Conservation (phyloP, 2,329 filamentous ascomycete species). For the Camillea tinctor region DNA sequence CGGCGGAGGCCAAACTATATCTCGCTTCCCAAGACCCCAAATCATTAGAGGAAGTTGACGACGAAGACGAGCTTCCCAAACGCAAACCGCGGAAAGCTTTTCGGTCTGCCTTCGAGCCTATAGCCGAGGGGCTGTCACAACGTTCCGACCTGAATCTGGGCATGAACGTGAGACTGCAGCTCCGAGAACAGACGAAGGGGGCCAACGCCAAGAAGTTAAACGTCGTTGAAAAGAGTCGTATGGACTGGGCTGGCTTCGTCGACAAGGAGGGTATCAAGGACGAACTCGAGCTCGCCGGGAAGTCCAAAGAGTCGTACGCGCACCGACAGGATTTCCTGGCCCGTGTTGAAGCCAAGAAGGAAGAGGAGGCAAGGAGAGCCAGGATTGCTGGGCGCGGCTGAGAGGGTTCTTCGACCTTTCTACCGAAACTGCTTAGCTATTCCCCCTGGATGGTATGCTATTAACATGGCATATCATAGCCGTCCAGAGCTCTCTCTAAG, state of each 20-base stretch:
- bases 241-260: constrained; percentile 72
- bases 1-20: constrained; percentile 64
- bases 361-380: constrained; percentile 58
- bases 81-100: constrained; percentile 54
- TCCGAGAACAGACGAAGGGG: constrained; percentile 41
- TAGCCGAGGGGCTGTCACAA: constrained; percentile 41
- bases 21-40: constrained; percentile 50
- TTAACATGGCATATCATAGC: background rate
- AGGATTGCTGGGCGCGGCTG: constrained; percentile 43
- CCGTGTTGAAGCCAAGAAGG: constrained; percentile 60
- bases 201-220: constrained; percentile 64
- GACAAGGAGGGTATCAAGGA: constrained; percentile 70
- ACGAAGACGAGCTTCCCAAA: constrained; percentile 36
- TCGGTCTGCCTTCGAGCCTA: constrained; percentile 62
- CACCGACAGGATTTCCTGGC: constrained; percentile 64
- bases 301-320: constrained; percentile 63
- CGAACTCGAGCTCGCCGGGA: constrained; percentile 63
- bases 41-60: constrained; percentile 21
- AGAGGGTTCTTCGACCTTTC: constrained; percentile 5
- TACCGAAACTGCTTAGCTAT: background rate
- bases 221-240: constrained; percentile 69
- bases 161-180: constrained; percentile 46
- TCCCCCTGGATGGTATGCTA: too few relatives aligned
- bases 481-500: background rate
- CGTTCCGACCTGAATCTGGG: constrained; percentile 60